These are phyloP conservation scores for Cystofilobasidium ferigula DNA, from an alignment of 768 basidiomycete genomes.

Conservation along the genomic window DNA sequence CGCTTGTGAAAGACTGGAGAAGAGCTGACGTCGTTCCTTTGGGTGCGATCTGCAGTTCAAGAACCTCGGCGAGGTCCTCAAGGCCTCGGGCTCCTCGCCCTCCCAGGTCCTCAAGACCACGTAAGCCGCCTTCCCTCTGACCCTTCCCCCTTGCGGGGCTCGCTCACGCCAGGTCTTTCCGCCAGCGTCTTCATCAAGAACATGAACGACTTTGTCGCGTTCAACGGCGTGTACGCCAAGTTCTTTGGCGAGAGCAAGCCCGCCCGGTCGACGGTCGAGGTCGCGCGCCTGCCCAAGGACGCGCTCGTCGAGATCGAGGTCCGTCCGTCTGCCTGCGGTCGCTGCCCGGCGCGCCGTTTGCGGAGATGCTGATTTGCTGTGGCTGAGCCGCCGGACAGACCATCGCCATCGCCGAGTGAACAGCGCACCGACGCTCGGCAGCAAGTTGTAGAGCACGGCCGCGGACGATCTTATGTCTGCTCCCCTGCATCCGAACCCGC, in stretches of 20 bases:
- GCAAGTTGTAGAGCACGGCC: neutral
- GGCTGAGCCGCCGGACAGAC: neutral
- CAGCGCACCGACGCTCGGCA: neutral
- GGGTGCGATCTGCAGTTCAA: constrained; percentile 42
- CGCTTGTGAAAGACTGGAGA: too few species aligned
- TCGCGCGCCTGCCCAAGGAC: constrained; percentile 70
- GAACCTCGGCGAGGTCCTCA: constrained; percentile 72
- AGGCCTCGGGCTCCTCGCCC: constrained; percentile 66
- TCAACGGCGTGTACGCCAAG: constrained; percentile 24
- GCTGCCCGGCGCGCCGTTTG: neutral
- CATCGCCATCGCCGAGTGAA: neutral
- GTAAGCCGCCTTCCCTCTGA: constrained; percentile 41
- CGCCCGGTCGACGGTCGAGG: constrained; percentile 80
- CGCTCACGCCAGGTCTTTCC: neutral
- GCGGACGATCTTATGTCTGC: too few species aligned
- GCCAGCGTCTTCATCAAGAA: constrained; percentile 64
- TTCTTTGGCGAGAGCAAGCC: constrained; percentile 88
- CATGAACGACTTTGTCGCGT: constrained; percentile 71
- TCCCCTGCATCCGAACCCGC: too few species aligned
- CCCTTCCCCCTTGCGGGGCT: neutral
- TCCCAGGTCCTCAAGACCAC: constrained; percentile 84
- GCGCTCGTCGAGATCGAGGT: constrained; percentile 82
- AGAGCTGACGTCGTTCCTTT: too few species aligned
- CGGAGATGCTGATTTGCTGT: too few species aligned
- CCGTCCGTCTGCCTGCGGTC: neutral